Conservation (phyloP, 768 basidiomycete species). For the Lepiota brunneoincarnata region DNA sequence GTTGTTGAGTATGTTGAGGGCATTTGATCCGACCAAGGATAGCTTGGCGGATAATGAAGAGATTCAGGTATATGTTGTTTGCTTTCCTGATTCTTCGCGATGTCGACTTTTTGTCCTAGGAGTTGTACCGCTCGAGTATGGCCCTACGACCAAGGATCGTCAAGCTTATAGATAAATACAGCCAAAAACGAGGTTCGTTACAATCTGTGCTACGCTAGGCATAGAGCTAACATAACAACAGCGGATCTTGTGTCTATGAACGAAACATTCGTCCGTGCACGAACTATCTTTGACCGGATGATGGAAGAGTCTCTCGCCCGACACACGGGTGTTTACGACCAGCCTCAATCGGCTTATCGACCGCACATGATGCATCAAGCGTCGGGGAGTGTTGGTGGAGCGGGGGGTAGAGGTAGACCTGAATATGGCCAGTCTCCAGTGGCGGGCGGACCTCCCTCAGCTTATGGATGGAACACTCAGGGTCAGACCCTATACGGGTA, state of each 20-base stretch:
- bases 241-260: slow-evolving; percentile 95
- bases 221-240: slow-evolving; percentile 24
- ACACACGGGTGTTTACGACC: slow-evolving; percentile 67
- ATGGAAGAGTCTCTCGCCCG: slow-evolving; percentile 87
- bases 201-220: neutral
- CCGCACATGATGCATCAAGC: slow-evolving; percentile 11
- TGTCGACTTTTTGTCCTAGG: slow-evolving; percentile 40
- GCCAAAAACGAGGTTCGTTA: slow-evolving; percentile 73
- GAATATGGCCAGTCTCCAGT: no score
- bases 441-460: no score
- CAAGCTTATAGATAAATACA: slow-evolving; percentile 95
- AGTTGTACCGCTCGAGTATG: slow-evolving; percentile 89
- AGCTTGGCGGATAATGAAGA: slow-evolving; percentile 91
- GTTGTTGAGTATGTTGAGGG: slow-evolving; percentile 69
- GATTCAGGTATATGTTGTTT: slow-evolving; percentile 54
- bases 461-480: no score
- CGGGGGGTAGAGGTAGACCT: no score
- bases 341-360: slow-evolving; percentile 22
- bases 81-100: slow-evolving; percentile 4
- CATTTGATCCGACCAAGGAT: slow-evolving; percentile 72
- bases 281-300: slow-evolving; percentile 89
- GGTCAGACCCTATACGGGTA: no score
- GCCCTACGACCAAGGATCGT: slow-evolving; percentile 91
- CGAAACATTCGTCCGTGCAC: slow-evolving; percentile 86
- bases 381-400: no score